Evolutionary conservation across 2,329 filamentous ascomycete genomes (phyloP), one percentile per base, ranked within the genome.

Genomic region (Biscogniauxia sp.): DNA sequence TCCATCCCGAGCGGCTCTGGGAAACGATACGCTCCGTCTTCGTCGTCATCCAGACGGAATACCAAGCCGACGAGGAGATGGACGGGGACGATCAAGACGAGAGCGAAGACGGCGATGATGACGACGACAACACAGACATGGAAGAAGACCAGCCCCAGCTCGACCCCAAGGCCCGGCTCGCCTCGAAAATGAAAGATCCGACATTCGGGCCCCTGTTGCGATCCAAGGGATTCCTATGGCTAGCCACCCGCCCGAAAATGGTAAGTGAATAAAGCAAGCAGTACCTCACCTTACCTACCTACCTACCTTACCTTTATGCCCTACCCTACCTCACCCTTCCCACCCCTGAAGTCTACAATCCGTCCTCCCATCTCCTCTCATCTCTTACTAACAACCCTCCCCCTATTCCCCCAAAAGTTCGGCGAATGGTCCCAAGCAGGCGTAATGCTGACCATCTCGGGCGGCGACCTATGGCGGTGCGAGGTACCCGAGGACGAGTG

Each of bases 391-490:
- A n/a, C n/a, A n/a, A n/a, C n/a, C n/a, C n/a, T n/a, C n/a, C n/a
- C n/a, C n/a, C n/a, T n/a, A n/a, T n/a, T n/a, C n/a, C n/a, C n/a
- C n/a, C n/a, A n/a, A n/a, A 8, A 79, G 61, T 78, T 77, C 61
- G 85, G 85, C 53, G 83, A 85, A 52, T 88, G 85, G 86, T 87
- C 84, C 0, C 85, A 87, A 58, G 85, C 86, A 0, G 86, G 86
- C 1, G 84, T 83, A 13, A 88, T 88, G 82, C 77, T 89, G 25
- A 88, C 84, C 0, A 71, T 88, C 55, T 78, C 78, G 0, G 84
- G 84, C 11, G 84, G 84, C 1, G 79, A 78, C 0, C 71, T 76
- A 0, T 84, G 88, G 82, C 89, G 89, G 72, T 85, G 83, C 62
- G 85, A 84, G 7, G 72, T 89, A 0, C 77, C 81, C 0, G 79